Conservation (phyloP, 1,284 basidiomycete species). For the Cystobasidium pallidum region DNA sequence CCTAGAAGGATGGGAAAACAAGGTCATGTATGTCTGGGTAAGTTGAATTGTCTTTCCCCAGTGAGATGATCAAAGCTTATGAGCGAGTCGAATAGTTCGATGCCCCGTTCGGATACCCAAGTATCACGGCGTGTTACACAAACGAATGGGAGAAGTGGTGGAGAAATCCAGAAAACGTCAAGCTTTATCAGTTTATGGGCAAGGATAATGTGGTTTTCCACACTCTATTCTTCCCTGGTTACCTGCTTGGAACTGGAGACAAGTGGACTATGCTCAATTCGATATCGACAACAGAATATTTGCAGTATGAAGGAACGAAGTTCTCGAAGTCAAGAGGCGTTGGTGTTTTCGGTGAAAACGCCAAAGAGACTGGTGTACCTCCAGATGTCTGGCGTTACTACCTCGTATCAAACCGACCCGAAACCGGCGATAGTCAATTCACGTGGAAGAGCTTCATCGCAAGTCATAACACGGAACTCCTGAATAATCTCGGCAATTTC, state of each 20-base stretch:
- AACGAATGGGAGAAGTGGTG: constrained; percentile 97
- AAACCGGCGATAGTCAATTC: constrained; percentile 93
- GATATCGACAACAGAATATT: constrained; percentile 96
- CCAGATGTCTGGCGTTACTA: constrained; percentile 98
- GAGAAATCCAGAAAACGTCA: constrained; percentile 89
- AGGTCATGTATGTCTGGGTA: constrained; percentile 80
- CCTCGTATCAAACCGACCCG: constrained; percentile 87
- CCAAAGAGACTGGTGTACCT: constrained; percentile 88
- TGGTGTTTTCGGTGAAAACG: constrained; percentile 95
- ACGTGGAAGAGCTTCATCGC: constrained; percentile 95
- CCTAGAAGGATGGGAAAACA: constrained; percentile 77
- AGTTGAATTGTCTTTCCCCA: constrained; percentile 5
- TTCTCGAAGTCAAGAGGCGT: constrained; percentile 97
- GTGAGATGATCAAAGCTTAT: background rate
- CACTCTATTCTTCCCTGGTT: constrained; percentile 91
- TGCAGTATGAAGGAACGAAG: constrained; percentile 98
- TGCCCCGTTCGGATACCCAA: constrained; percentile 95
- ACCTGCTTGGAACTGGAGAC: constrained; percentile 85
- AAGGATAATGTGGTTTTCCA: constrained; percentile 69
- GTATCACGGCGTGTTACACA: constrained; percentile 95
- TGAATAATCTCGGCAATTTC: constrained; percentile 99
- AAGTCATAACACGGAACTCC: constrained; percentile 88
- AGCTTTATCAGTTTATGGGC: constrained; percentile 95
- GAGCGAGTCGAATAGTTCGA: constrained; percentile 73
- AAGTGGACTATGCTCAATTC: constrained; percentile 94